Evolutionary conservation across 176 grass and related monocot genomes (phyloP), one percentile per base, ranked within the genome.

Genomic region (Puya raimondii): DNA sequence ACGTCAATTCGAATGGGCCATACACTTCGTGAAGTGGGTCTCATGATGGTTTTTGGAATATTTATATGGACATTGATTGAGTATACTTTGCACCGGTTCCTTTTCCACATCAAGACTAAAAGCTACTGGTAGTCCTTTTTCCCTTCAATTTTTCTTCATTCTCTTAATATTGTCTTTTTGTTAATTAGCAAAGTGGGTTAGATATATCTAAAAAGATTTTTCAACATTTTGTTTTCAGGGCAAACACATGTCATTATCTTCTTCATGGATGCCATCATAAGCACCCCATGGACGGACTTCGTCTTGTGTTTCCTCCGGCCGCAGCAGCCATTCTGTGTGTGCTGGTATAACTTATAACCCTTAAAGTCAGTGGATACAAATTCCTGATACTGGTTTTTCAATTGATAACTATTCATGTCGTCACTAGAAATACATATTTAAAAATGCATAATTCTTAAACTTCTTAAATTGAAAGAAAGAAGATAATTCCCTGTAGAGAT

Each of bases 241-340:
- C 81, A 22, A 96, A 96, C 85, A 96, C 88, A 12, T 72, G 73
- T 18, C 88, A 96, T 70, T 96, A 91, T 78, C 84, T 96, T 61
- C 67, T 96, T 84, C 92, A 96, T 52, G 92, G 92, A 72, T 96
- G 92, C 81, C 92, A 96, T 71, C 92, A 96, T 70, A 96, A 96
- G 76, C 85, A 96, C 54, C 92, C 92, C 10, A 91, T 96, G 92
- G 92, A 96, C 21, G 85, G 83, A 1, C 88, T 96, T 65, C 82
- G 88, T 70, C 92, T 96, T 72, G 92, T 96, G 18, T 96, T 96
- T 49, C 92, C 92, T 68, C 88, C 92, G 66, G 59, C 81, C 33
- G 88, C 85, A 49, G 78, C 92, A 64, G 88, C 88, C 63, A 96
- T 96, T 67, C 65, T 96, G 51, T 91, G 86, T 82, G 66, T 87